Evolutionary conservation across 2,329 filamentous ascomycete genomes (phyloP), one percentile per base, ranked within the genome.

Genomic region (Penicillium palitans): DNA sequence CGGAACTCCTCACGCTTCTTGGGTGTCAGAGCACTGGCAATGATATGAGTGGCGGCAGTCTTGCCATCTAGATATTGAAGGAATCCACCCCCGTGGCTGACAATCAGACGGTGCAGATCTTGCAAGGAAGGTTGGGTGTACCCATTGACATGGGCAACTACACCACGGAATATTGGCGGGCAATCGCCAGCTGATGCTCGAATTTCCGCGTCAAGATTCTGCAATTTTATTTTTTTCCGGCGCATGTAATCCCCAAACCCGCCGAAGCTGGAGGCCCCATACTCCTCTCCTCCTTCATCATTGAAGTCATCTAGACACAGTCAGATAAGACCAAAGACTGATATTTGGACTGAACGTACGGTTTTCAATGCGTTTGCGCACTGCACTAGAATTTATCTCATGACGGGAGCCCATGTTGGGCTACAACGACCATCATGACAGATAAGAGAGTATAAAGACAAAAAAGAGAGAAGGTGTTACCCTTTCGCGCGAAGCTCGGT

Each of bases 11-110:
- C 85, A 29, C 87, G 87, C 75, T 99, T 99, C 78, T 97, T 98
- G 0, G 91, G 93, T 0, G 95, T 95, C 24, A 99, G 79, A 53
- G 86, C 89, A 52, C 91, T 93, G 4, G 93, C 93, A 67, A 99
- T 92, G 65, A 99, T 96, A 72, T 99, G 93, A 0, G 96, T 99
- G 0, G 92, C 93, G 72, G 90, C 89, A 0, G 93, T 98, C 79
- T 99, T 99, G 39, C 88, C 90, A 74, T 97, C 93, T 12, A 99
- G 80, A 69, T 98, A 98, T 73, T 99, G 95, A 61, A 97, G 83
- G 67, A 96, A 98, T 0, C 90, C 90, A 33, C 93, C 96, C n/a
- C 95, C 95, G 84, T 98, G 87, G 66, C 89, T 86, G 19, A 99
- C 93, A 56, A 99, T 89, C 60, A 96, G 83, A 53, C 82, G 87